These are phyloP conservation scores for Pseudogymnoascus sp. DNA, from an alignment of 2,329 filamentous ascomycete genomes.

Conservation along the genomic window DNA sequence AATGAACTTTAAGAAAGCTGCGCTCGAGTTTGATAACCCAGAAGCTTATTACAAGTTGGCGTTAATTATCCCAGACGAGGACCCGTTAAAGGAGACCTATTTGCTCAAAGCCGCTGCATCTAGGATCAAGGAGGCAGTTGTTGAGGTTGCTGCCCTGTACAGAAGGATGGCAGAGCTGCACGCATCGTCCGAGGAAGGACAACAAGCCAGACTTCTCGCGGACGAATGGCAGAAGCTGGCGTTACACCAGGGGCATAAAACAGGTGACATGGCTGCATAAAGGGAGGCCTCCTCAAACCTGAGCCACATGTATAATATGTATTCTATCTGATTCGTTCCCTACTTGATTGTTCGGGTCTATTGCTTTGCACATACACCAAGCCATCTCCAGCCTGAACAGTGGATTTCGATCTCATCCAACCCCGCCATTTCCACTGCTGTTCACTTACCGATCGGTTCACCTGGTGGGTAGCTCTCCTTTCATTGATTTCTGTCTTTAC, in stretches of 20 bases:
- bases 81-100: conserved; percentile 19
- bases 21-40: conserved; percentile 25
- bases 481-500: neutral
- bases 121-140: conserved; percentile 22
- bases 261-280: neutral
- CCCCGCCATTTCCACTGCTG: neutral
- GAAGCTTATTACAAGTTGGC: conserved; percentile 26
- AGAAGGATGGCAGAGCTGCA: neutral
- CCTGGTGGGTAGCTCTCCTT: neutral
- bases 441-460: neutral
- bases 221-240: neutral
- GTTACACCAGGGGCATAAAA: neutral
- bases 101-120: conserved; percentile 25
- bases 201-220: neutral
- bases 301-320: neutral
- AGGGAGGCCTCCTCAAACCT: neutral
- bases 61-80: conserved; percentile 12
- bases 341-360: neutral
- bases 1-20: conserved; percentile 23
- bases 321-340: neutral
- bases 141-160: neutral
- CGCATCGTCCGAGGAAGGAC: neutral
- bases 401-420: neutral
- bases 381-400: neutral
- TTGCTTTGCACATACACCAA: neutral